Evolutionary conservation across 768 basidiomycete species (phyloP), one percentile per base, ranked within the genome.

Genomic region (Mycena galopus): DNA sequence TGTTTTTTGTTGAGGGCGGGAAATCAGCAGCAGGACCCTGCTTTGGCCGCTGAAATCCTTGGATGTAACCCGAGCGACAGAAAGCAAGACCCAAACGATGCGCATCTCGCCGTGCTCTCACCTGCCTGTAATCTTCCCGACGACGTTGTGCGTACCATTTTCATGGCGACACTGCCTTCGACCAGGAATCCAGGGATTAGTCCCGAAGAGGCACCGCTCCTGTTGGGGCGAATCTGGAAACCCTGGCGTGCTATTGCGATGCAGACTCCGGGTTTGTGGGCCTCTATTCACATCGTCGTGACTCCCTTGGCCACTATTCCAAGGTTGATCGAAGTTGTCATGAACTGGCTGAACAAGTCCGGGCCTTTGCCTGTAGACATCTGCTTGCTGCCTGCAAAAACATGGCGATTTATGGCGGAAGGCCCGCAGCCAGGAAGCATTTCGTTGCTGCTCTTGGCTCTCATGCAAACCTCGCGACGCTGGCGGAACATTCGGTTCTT

Each of bases 391-490:
- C 42, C 42, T 44, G 8, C 42, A 44, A 19, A 53, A 53, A 53
- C 25, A 29, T 53, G 27, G 51, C 51, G 25, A 53, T 53, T 53
- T 53, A 2, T 4, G 42, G 27, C 51, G 21, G 51, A 53, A 29
- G 27, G 21, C 51, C 51, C 25, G 25, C 51, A 53, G 51, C 27
- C 51, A 25, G 25, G 27, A 53, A 53, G 27, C 51, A 53, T 53
- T 53, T 53, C 25, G 25, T 53, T 53, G 11, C 51, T 53, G 51
- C 51, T 53, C 51, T 53, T 25, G 27, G 51, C 35, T 37, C 51
- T 53, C 51, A 53, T 53, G 27, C 51, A 53, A 53, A 53, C 25
- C 25, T 53, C 51, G 25, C 51, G 51, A 53, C 51, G 51, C 51
- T 53, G 51, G 51, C 51, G 51, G 51, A 53, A 53, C 25, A 25